Base-by-base conservation (phyloP, 306 rosid species). In the Sophora flavescens region DNA sequence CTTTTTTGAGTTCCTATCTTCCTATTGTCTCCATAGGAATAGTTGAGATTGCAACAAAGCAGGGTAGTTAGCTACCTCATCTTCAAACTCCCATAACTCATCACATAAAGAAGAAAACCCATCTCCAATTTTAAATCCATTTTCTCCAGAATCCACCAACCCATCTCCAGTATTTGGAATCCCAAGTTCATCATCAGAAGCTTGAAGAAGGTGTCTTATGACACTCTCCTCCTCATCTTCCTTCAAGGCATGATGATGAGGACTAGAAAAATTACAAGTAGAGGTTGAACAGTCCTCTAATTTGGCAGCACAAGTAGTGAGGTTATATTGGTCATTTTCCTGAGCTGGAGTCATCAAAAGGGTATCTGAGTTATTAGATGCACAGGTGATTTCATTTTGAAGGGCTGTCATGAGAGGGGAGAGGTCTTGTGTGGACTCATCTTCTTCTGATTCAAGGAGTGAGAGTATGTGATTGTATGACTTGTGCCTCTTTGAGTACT, bases 131-230 rank as follows among this genome's bases (percentile, higher is more conserved):
- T 10, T 15, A 12, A 83, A 50, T 28, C 81, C 88, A 16, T 53
- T 70, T 0, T 72, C 85, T 12, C 64, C 82, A 15, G 63, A 74
- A 8, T 65, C 74, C 6, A 62, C 38, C 0, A 36, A 22, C 9
- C 81, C 81, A 16, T 60, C 65, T 1, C 76, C 85, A 17, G 53
- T 67, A 9, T 70, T 85, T 36, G 98, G 98, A 56, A 93, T 88
- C 80, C 98, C 98, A 16, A 93, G 93, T 78, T 93, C 97, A 57
- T 91, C 98, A 59, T 93, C 98, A 0, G 98, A 91, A 60, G 98
- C 98, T 71, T 93, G 89, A 0, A 91, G 88, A 47, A 93, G 96
- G 42, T 83, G 97, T 50, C 92, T 87, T 90, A 91, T 89, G 0
- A 88, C 93, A 50, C 73, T 89, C 48, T 81, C 93, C 12, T 75